Conservation (phyloP, 2,329 filamentous ascomycete genomes). For the Phaeosphaeriaceae sp. region DNA sequence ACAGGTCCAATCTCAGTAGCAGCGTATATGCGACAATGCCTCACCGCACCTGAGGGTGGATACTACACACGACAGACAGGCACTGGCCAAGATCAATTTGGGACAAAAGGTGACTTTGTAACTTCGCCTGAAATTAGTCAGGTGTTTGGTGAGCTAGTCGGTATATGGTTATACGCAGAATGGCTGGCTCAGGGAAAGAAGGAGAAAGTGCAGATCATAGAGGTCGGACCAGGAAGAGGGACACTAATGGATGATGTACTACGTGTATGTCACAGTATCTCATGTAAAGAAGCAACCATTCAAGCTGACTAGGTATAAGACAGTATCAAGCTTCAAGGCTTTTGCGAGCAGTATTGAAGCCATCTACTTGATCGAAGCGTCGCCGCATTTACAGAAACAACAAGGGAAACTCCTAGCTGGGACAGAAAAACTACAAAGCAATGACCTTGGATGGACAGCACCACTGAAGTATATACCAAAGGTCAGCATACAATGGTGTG, state of each 20-base stretch:
- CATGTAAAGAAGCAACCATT: neutral
- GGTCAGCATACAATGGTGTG: slow-evolving; percentile 82
- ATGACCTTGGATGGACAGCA: slow-evolving; percentile 74
- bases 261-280: slow-evolving; percentile 63
- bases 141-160: slow-evolving; percentile 92
- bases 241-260: slow-evolving; percentile 98
- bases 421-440: slow-evolving; percentile 70
- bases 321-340: slow-evolving; percentile 79
- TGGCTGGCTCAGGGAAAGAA: slow-evolving; percentile 89
- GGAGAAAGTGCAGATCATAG: slow-evolving; percentile 83
- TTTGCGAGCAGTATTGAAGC: slow-evolving; percentile 79
- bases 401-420: slow-evolving; percentile 87
- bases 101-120: slow-evolving; percentile 91
- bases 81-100: slow-evolving; percentile 82
- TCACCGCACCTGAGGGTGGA: slow-evolving; percentile 87
- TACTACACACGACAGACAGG: slow-evolving; percentile 84
- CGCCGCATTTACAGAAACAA: slow-evolving; percentile 73
- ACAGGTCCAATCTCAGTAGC: slow-evolving; percentile 92
- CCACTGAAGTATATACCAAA: slow-evolving; percentile 75
- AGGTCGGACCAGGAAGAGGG: slow-evolving; percentile 91
- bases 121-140: slow-evolving; percentile 98
- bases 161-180: slow-evolving; percentile 93
- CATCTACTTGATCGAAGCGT: slow-evolving; percentile 97
- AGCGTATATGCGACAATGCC: slow-evolving; percentile 97
- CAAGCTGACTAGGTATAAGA: slow-evolving; percentile 58